Evolutionary conservation across 805 yeast genomes (phyloP).

Genomic region (Metschnikowia colocasiae): DNA sequence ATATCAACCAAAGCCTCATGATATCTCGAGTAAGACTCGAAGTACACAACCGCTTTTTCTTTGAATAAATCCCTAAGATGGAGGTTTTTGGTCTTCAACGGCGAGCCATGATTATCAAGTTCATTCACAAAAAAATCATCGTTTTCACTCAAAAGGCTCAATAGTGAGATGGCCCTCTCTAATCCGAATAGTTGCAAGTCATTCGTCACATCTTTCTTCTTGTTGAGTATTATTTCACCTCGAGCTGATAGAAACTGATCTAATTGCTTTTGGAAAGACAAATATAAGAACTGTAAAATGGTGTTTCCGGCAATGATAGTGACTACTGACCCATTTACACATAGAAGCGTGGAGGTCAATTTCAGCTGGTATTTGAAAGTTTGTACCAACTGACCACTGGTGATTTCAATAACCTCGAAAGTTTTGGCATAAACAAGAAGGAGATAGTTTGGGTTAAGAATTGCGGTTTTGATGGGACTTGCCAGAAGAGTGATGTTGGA

Average conservation of each 20-base stretch:
- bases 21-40: slow-evolving; percentile 32
- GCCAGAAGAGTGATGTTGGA: slow-evolving; percentile 24
- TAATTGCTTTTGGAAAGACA: slow-evolving; percentile 31
- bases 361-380: slow-evolving; percentile 31
- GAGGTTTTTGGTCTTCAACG: slow-evolving; percentile 29
- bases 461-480: slow-evolving; percentile 26
- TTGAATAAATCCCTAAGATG: slow-evolving; percentile 34
- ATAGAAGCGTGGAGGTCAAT: slow-evolving; percentile 21
- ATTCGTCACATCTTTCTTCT: slow-evolving; percentile 22
- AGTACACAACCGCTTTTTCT: slow-evolving; percentile 30
- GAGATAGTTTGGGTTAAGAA: slow-evolving; percentile 32
- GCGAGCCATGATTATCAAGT: slow-evolving; percentile 9
- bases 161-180: slow-evolving; percentile 31
- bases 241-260: slow-evolving; percentile 31
- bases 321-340: slow-evolving; percentile 11
- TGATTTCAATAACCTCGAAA: slow-evolving; percentile 33
- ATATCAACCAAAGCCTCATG: slow-evolving; percentile 40
- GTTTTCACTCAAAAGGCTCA: slow-evolving; percentile 23
- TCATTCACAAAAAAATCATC: slow-evolving; percentile 25
- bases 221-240: slow-evolving; percentile 11
- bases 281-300: slow-evolving; percentile 28
- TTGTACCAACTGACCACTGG: slow-evolving; percentile 35
- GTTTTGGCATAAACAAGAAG: slow-evolving; percentile 29
- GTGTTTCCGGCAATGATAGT: slow-evolving; percentile 28
- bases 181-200: slow-evolving; percentile 33